These are phyloP conservation scores for Streptanthus diversifolius DNA, from an alignment of 345 rosid genomes.

Conservation along the genomic window DNA sequence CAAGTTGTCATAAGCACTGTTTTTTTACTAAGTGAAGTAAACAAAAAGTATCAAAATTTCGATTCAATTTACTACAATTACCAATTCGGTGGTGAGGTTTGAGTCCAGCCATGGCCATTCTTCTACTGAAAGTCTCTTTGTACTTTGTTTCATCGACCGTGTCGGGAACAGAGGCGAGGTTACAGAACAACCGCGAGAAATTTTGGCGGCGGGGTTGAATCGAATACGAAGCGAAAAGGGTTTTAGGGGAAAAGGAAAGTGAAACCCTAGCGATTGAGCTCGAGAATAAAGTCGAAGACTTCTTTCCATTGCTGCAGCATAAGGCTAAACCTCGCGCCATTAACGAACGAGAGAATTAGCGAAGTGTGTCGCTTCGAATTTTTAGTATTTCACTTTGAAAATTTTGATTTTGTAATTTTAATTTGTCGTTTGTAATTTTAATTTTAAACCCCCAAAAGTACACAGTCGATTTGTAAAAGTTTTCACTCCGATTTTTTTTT, in stretches of 20 bases:
- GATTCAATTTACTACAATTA: conserved; percentile 33
- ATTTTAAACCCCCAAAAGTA: too few relatives aligned
- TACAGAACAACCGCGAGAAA: conserved; percentile 45
- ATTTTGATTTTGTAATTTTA: neutral
- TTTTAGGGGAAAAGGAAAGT: conserved; percentile 28
- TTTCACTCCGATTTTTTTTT: too few relatives aligned
- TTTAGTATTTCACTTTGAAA: neutral
- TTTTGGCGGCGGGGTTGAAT: conserved; percentile 21
- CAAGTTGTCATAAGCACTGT: neutral
- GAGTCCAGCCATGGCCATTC: conserved; percentile 87
- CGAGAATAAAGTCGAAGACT: conserved; percentile 27
- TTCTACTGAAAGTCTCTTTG: conserved; percentile 52
- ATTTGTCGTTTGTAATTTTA: too few relatives aligned
- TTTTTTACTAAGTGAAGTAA: neutral
- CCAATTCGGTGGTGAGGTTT: conserved; percentile 79
- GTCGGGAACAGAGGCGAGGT: conserved; percentile 32
- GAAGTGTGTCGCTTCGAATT: neutral
- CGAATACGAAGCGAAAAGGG: conserved; percentile 23
- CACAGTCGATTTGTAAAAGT: too few relatives aligned
- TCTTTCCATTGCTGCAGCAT: conserved; percentile 39
- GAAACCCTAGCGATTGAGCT: conserved; percentile 32
- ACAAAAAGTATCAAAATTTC: neutral
- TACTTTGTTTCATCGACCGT: conserved; percentile 37
- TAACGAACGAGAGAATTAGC: neutral
- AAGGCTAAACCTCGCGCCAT: conserved; percentile 52